These are phyloP conservation scores for Eucalyptus regnans DNA, from an alignment of 345 rosid genomes.

Conservation along the genomic window DNA sequence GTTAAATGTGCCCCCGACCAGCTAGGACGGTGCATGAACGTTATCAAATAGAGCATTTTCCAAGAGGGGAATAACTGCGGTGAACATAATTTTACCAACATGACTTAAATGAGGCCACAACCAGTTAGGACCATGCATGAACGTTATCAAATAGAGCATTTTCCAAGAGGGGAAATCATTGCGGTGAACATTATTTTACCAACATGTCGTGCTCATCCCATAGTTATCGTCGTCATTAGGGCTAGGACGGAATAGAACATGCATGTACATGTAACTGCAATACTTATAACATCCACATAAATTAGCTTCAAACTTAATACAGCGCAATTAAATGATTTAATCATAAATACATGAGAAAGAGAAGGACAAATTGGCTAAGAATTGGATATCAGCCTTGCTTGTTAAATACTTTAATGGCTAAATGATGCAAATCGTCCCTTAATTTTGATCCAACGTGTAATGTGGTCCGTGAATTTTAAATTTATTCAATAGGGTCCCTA, in stretches of 20 bases:
- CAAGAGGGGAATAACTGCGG: neutral
- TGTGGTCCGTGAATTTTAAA: too few relatives aligned
- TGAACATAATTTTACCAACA: neutral
- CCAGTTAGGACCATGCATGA: neutral
- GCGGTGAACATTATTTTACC: neutral
- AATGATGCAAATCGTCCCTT: neutral
- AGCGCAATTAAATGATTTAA: neutral
- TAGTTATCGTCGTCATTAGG: neutral
- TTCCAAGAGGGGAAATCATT: neutral
- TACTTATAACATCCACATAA: neutral
- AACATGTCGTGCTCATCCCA: neutral
- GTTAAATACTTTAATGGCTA: neutral
- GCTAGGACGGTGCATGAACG: neutral
- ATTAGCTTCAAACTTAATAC: neutral
- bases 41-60: neutral
- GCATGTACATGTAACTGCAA: neutral
- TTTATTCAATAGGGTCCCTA: fast-evolving
- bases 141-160: neutral
- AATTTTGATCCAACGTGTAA: too few relatives aligned
- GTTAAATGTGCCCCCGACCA: neutral
- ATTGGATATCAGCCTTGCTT: neutral
- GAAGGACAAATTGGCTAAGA: neutral
- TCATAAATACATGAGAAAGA: neutral
- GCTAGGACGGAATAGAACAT: neutral
- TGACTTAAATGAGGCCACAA: neutral